Conservation (phyloP, 2,329 filamentous ascomycete genomes). For the Madurella fahalii region DNA sequence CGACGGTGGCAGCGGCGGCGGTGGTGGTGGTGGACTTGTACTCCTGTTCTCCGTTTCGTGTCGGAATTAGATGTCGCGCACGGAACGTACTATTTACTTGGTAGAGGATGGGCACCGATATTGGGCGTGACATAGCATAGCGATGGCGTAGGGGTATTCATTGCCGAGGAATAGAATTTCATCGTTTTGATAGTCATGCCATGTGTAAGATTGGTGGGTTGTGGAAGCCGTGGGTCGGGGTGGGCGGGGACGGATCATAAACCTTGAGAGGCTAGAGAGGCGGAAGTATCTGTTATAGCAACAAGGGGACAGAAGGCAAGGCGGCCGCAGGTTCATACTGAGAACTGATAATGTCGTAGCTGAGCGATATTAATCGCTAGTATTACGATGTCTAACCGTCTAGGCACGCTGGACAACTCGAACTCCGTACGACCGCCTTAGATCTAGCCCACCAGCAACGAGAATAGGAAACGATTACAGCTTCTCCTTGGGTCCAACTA, state of each 20-base stretch:
- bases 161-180: neutral
- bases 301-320: no score
- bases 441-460: neutral
- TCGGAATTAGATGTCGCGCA: neutral
- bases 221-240: no score
- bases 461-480: conserved; percentile 11
- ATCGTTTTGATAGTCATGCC: neutral
- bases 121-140: conserved; percentile 18
- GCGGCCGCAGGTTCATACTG: no score
- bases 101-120: conserved; percentile 7
- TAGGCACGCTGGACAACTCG: no score
- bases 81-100: neutral
- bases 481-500: conserved; percentile 33
- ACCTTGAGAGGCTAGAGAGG: no score
- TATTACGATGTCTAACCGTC: no score
- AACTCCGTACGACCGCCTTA: neutral
- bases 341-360: no score
- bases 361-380: no score
- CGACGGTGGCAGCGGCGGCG: no score
- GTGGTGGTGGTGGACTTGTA: neutral
- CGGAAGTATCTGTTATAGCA: no score
- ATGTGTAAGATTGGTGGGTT: no score
- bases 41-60: conserved; percentile 5
- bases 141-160: conserved; percentile 20
- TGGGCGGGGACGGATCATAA: neutral